These are phyloP conservation scores for Onygenales sp. DNA, from an alignment of 2,329 filamentous ascomycete species.

Conservation along the genomic window DNA sequence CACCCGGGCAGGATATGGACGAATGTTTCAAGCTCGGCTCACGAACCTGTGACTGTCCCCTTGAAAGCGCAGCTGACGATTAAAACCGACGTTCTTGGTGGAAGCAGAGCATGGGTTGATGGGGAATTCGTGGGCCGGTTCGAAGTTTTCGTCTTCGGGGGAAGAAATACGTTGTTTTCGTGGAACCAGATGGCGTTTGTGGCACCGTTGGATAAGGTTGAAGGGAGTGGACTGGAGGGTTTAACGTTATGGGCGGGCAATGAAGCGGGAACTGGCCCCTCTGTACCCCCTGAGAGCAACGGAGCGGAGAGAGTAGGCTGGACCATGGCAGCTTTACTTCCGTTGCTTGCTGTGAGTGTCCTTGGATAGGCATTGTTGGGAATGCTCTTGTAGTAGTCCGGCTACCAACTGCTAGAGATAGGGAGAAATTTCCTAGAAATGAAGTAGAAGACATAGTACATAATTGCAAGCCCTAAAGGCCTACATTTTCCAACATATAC, in stretches of 20 bases:
- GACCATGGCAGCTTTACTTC: no score
- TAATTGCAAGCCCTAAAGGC: no score
- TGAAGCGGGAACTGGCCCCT: neutral
- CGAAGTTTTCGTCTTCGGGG: slow-evolving; percentile 47
- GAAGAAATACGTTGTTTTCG: slow-evolving; percentile 41
- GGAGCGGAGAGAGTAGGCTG: no score
- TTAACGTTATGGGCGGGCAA: neutral
- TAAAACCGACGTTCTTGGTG: slow-evolving; percentile 36
- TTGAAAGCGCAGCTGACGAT: slow-evolving; percentile 30
- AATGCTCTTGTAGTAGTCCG: no score
- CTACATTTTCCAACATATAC: no score
- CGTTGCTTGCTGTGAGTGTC: no score
- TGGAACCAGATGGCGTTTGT: slow-evolving; percentile 52
- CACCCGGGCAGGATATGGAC: slow-evolving; percentile 45
- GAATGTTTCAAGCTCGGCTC: slow-evolving; percentile 39
- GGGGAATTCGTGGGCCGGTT: slow-evolving; percentile 40
- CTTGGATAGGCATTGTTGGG: no score
- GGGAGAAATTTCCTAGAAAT: no score
- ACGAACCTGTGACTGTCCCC: slow-evolving; percentile 30
- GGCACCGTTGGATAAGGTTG: slow-evolving; percentile 34
- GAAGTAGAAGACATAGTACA: no score
- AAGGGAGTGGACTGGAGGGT: slow-evolving; percentile 13
- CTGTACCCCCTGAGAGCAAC: neutral
- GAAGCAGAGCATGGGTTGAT: slow-evolving; percentile 42
- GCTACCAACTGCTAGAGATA: no score